phyloP scores from a whole-genome alignment of 306 rosid genomes.

The Casuarina equisetifolia region DNA sequence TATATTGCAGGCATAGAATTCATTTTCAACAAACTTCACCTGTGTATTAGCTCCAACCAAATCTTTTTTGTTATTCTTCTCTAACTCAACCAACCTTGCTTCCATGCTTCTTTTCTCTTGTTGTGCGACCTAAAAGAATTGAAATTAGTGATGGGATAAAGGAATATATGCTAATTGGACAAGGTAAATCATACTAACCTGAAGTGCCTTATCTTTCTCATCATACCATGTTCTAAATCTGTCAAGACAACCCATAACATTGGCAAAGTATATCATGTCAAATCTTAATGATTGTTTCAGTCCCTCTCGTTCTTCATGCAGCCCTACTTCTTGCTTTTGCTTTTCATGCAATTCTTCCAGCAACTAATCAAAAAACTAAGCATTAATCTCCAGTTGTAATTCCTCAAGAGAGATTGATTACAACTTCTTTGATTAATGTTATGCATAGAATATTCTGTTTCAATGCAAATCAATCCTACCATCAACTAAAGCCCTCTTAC shows the following conservation, averaged over 20 bases:
- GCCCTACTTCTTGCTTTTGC: slow-evolving; percentile 54
- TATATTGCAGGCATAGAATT: slow-evolving; percentile 7
- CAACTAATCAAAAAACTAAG: slow-evolving; percentile 49
- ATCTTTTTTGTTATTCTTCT: slow-evolving; percentile 51
- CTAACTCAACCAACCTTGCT: slow-evolving; percentile 58
- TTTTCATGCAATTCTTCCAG: slow-evolving; percentile 60
- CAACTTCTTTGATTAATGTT: slow-evolving; percentile 1
- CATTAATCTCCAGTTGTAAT: slow-evolving; percentile 22
- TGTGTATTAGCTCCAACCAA: slow-evolving; percentile 49
- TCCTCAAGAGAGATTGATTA: not conserved
- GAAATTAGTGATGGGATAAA: slow-evolving; percentile 9
- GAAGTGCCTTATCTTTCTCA: slow-evolving; percentile 74
- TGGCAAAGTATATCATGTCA: slow-evolving; percentile 52
- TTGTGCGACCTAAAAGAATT: slow-evolving; percentile 54
- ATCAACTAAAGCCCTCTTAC: not conserved
- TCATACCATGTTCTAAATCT: slow-evolving; percentile 50
- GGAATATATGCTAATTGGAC: slow-evolving; percentile 5
- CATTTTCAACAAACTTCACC: slow-evolving; percentile 38
- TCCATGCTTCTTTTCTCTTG: slow-evolving; percentile 71
- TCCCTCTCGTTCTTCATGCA: slow-evolving; percentile 64
- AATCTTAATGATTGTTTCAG: slow-evolving; percentile 59
- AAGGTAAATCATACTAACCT: slow-evolving; percentile 49
- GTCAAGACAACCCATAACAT: slow-evolving; percentile 51
- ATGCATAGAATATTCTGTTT: not conserved
- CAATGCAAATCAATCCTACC: not conserved